Base-by-base conservation (phyloP, 2,329 filamentous ascomycete genomes). In the Sphaerulina vaccinii region DNA sequence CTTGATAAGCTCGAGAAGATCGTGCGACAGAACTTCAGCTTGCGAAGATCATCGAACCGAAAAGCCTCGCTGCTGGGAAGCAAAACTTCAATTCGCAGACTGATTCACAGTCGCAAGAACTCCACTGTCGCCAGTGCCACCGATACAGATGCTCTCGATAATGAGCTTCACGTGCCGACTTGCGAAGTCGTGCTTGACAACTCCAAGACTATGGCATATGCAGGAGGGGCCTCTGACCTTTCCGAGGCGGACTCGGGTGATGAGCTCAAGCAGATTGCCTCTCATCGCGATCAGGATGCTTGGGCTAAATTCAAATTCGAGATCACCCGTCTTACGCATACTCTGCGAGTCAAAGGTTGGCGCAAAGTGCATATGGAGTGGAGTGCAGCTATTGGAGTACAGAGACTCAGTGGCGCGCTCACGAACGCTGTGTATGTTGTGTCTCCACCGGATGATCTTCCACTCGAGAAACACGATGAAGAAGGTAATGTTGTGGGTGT, bases 341-440 rank as follows among this genome's bases (percentile, higher is more conserved):
- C 93, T 0, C 75, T 99, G 46, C 84, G 84, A 47, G 79, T 97
- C 24, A 96, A 95, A 68, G 90, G 92, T 8, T 99, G 93, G 93
- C 83, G 91, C 47, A 84, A 84, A 54, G 83, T 99, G 0, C 81
- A 89, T 0, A 73, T 92, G 45, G 86, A 88, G 9, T 75, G 77
- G 57, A 87, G 86, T 58, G 81, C 83, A 44, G 77, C 76, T 32
- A 84, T 93, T 57, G 79, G 79, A 1, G 86, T 93, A 5, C 80
- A 88, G 70, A 81, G 88, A 43, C 76, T 95, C 22, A 96, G 92
- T 68, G 93, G 93, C 55, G 93, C 93, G 7, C 73, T 99, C 60
- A 99, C 93, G 16, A 99, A 99, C 67, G 90, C 92, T 9, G 91
- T 99, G 29, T 99, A 97, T 67, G 90, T 96, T 44, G 90, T 97